Evolutionary conservation across 495 filamentous ascomycete species (phyloP).

Genomic region (Lepraria neglecta): DNA sequence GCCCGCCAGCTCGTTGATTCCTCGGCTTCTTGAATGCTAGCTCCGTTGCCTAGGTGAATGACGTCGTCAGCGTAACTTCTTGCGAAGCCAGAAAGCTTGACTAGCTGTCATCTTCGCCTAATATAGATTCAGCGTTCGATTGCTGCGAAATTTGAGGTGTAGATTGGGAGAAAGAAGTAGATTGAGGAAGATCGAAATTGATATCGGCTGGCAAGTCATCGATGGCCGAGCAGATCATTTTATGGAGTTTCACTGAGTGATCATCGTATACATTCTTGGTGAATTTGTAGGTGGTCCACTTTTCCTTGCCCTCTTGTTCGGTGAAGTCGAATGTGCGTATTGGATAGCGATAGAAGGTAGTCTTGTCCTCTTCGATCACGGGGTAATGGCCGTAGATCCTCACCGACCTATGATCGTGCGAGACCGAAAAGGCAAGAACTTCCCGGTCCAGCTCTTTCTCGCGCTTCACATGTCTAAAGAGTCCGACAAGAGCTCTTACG

Average conservation of each 20-base stretch:
- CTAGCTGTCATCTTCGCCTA: not conserved
- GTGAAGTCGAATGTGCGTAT: constrained; percentile 34
- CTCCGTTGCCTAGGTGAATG: constrained; percentile 7
- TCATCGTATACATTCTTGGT: constrained; percentile 39
- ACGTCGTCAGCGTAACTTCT: constrained; percentile 16
- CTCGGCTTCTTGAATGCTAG: constrained; percentile 19
- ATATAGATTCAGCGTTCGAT: constrained; percentile 10
- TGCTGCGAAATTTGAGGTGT: constrained; percentile 1
- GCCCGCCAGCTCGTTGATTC: constrained; percentile 10
- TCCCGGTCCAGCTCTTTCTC: constrained; percentile 38
- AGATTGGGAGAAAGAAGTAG: not conserved
- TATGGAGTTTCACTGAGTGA: constrained; percentile 36
- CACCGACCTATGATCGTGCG: constrained; percentile 35
- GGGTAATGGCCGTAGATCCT: constrained; percentile 32
- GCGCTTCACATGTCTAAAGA: no score
- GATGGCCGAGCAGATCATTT: constrained; percentile 32
- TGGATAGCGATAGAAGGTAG: constrained; percentile 27
- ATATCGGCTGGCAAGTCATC: constrained; percentile 31
- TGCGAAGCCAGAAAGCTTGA: constrained; percentile 16
- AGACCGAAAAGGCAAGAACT: constrained; percentile 45
- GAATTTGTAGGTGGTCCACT: constrained; percentile 35
- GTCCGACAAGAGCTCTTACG: no score
- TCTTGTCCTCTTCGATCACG: constrained; percentile 24
- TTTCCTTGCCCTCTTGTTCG: constrained; percentile 33
- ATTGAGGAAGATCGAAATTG: constrained; percentile 1